Conservation (phyloP, 73 alveolate genomes). For the Tetrahymena malaccensis region DNA sequence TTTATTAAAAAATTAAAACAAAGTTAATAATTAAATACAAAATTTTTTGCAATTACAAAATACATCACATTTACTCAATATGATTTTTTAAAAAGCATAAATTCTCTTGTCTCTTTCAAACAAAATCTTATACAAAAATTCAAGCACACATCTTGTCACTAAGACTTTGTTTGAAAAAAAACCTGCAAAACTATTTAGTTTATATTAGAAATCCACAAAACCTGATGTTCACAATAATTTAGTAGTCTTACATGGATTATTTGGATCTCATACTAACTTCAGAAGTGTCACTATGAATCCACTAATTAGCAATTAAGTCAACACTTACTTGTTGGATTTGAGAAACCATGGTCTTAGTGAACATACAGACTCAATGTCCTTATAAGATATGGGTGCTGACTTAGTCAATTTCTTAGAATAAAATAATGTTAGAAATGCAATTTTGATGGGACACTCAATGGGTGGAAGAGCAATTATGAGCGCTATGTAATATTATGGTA, state of each 20-base stretch:
- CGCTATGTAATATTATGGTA: background rate
- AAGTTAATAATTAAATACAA: no score
- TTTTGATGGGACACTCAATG: constrained; percentile 35
- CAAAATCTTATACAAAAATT: background rate
- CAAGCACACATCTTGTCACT: background rate
- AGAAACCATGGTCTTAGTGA: constrained; percentile 39
- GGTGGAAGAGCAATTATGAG: constrained; percentile 36
- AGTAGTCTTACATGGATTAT: constrained; percentile 27
- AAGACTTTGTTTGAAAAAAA: background rate
- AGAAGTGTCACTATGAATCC: background rate
- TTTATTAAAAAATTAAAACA: background rate
- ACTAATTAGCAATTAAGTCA: background rate
- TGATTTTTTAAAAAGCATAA: background rate
- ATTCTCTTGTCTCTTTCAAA: background rate
- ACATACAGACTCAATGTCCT: constrained; percentile 18
- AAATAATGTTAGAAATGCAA: background rate
- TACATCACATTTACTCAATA: background rate
- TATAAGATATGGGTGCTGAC: constrained; percentile 25
- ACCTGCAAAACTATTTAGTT: background rate
- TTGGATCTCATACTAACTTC: constrained; percentile 38
- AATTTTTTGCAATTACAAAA: no score
- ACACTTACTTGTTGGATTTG: constrained; percentile 7
- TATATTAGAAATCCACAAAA: background rate
- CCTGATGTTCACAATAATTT: background rate
- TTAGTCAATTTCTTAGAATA: background rate